A percentile compares a stretch with the other conserved stretches of the same genome.
Conservation (phyloP, 2,329 filamentous ascomycete genomes). For the Trichoderma citrinoviride region DNA sequence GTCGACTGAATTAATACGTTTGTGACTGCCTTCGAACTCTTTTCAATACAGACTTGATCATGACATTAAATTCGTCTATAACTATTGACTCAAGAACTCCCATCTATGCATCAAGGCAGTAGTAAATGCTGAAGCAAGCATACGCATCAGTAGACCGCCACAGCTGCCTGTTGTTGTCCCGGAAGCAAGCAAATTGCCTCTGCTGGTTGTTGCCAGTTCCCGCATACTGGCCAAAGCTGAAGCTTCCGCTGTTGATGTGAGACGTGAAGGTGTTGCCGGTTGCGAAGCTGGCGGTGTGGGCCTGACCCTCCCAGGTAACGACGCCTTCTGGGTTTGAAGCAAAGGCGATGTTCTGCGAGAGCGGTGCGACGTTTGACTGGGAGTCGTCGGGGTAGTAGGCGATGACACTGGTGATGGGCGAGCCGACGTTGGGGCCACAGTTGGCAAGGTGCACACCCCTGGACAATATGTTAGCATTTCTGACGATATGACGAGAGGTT, state of each 20-base stretch:
- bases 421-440: neutral
- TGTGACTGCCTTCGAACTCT: too few species aligned
- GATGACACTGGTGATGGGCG: neutral
- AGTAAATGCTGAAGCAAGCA: conserved; percentile 15
- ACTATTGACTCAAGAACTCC: too few species aligned
- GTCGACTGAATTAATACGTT: too few species aligned
- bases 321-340: neutral
- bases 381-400: conserved; percentile 16
- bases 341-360: conserved; percentile 8
- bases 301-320: conserved; percentile 1
- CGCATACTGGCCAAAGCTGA: conserved; percentile 1
- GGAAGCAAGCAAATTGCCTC: conserved; percentile 10
- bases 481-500: neutral
- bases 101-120: conserved; percentile 4
- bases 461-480: neutral
- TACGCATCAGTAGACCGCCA: neutral
- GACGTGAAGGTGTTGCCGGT: conserved; percentile 4
- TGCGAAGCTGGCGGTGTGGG: neutral
- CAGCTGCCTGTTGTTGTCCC: conserved; percentile 8
- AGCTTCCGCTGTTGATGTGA: conserved; percentile 1
- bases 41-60: too few species aligned
- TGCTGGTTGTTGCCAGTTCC: conserved; percentile 11
- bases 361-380: neutral
- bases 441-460: conserved; percentile 17
- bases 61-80: too few species aligned